Evolutionary conservation across 306 rosid genomes (phyloP).

Genomic region (Vachellia pachyceras): DNA sequence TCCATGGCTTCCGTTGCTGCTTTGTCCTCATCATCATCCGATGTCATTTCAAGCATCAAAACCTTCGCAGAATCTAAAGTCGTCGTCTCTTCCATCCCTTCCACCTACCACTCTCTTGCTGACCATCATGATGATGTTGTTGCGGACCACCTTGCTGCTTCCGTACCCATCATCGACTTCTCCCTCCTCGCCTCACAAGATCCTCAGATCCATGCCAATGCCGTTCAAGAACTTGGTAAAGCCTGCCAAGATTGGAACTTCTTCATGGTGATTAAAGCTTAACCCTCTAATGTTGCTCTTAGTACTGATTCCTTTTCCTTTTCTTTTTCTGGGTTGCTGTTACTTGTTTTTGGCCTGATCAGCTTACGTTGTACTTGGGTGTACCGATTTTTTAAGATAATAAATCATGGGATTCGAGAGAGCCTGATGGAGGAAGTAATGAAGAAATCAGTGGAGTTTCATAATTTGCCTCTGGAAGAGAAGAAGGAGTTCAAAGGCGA

Average conservation of each 20-base stretch:
- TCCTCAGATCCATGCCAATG: conserved; percentile 15
- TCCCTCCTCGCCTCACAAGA: conserved; percentile 21
- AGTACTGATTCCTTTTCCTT: too few species aligned
- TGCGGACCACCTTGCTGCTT: conserved; percentile 19
- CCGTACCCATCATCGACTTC: conserved; percentile 34
- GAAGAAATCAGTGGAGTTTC: not conserved
- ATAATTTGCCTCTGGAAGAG: conserved; percentile 20
- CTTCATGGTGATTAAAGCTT: conserved; percentile 15
- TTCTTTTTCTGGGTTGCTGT: not conserved
- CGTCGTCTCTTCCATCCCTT: conserved; percentile 8
- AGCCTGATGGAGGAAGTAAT: not conserved
- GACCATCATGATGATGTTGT: conserved; percentile 16
- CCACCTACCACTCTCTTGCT: conserved; percentile 3
- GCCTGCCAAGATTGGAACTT: conserved; percentile 39
- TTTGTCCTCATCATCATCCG: not conserved
- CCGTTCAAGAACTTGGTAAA: conserved; percentile 17
- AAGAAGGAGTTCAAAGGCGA: not conserved
- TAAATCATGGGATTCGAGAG: conserved; percentile 43
- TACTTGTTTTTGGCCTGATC: too few species aligned
- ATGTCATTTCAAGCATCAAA: conserved; percentile 19
- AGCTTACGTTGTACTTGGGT: not conserved
- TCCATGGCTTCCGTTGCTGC: not conserved
- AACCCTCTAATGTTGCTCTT: not conserved
- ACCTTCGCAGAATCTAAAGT: conserved; percentile 22
- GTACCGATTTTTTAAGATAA: conserved; percentile 20